Percentiles rank a stretch among this genome's conserved stretches.
Evolutionary conservation across 176 grass and related monocot genomes (phyloP).

Genomic region (Leersia perrieri): DNA sequence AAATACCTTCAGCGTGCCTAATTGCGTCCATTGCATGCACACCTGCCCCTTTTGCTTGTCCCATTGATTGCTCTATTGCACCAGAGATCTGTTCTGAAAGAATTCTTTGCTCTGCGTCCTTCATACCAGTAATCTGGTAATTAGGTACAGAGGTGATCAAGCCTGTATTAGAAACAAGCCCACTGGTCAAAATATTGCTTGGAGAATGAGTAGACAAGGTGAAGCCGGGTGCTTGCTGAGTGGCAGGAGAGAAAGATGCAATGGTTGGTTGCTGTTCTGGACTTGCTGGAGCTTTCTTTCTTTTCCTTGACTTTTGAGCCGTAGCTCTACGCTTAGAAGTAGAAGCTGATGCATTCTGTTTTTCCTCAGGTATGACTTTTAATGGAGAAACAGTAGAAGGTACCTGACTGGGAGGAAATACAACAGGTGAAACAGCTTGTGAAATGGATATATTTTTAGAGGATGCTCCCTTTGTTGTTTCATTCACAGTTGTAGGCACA

Average conservation of each 20-base stretch:
- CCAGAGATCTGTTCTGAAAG: conserved; percentile 56
- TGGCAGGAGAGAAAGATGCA: conserved; percentile 39
- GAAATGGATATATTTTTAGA: conserved; percentile 48
- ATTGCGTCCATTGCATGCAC: conserved; percentile 53
- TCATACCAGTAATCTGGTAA: conserved; percentile 43
- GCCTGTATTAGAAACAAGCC: conserved; percentile 49
- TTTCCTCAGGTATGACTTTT: conserved; percentile 39
- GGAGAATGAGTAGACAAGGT: conserved; percentile 52
- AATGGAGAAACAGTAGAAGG: conserved; percentile 40
- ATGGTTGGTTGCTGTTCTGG: conserved; percentile 44
- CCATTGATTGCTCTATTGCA: conserved; percentile 71
- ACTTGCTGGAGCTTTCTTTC: conserved; percentile 75
- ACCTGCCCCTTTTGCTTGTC: conserved; percentile 62
- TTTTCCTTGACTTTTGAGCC: conserved; percentile 85
- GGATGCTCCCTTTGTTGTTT: conserved; percentile 59
- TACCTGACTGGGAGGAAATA: conserved; percentile 37
- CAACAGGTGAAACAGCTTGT: conserved; percentile 44
- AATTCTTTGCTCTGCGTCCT: conserved; percentile 43
- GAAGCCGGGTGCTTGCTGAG: conserved; percentile 37
- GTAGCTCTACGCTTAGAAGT: conserved; percentile 44
- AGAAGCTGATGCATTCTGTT: conserved; percentile 57
- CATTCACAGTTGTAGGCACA: conserved; percentile 49
- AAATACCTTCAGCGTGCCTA: conserved; percentile 69
- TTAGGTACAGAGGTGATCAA: conserved; percentile 47
- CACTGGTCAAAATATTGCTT: conserved; percentile 43